These are phyloP conservation scores for Pouteria glomerata DNA, from an alignment of 148 eudicot species.

Conservation along the genomic window DNA sequence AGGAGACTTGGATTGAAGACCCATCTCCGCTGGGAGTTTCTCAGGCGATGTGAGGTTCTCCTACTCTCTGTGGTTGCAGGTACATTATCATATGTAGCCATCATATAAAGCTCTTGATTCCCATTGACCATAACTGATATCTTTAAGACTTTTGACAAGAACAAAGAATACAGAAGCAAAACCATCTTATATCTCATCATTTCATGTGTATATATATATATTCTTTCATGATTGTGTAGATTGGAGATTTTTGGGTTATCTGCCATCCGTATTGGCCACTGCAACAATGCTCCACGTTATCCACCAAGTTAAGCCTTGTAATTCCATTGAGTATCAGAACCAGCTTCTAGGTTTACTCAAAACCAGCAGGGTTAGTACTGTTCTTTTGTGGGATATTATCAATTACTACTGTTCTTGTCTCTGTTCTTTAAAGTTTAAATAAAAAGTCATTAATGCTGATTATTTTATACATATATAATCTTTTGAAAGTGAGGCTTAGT, in stretches of 20 bases:
- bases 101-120: constrained; percentile 1
- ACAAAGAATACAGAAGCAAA: constrained; percentile 7
- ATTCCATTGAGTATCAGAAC: constrained; percentile 48
- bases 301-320: constrained; percentile 43
- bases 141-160: constrained; percentile 3
- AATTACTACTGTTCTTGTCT: not conserved
- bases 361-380: constrained; percentile 45
- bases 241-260: constrained; percentile 52
- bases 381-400: not conserved
- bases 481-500: too few species aligned
- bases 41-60: constrained; percentile 47
- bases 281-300: constrained; percentile 79
- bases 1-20: constrained; percentile 63
- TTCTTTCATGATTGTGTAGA: constrained; percentile 29
- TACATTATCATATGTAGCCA: constrained; percentile 22
- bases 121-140: not conserved
- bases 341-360: constrained; percentile 60
- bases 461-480: too few species aligned
- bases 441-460: not conserved
- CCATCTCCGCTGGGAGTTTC: constrained; percentile 61
- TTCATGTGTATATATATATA: not conserved
- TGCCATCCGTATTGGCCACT: constrained; percentile 76
- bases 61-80: constrained; percentile 62
- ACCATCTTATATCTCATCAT: not conserved
- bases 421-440: not conserved